Evolutionary conservation across 345 rosid genomes (phyloP), one percentile per base, ranked within the genome.

Genomic region (Linum lewisii): DNA sequence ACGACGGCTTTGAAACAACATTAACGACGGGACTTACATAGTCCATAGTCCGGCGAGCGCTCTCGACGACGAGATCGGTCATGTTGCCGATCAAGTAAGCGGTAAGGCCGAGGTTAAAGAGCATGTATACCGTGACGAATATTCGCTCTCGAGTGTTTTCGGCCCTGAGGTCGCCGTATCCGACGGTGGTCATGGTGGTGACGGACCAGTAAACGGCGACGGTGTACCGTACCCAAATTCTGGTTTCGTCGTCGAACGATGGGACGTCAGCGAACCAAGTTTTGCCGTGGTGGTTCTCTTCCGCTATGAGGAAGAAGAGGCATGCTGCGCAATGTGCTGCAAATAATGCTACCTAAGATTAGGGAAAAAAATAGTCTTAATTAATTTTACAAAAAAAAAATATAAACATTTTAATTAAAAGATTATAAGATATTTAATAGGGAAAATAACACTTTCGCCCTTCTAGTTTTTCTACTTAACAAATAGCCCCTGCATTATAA

Each of bases 161-260:
- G 9, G 96, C 98, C 44, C 86, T 96, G 13, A 92, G 84, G 64
- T 92, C 98, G 6, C 98, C 98, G 59, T 92, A 92, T 16, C 98
- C 98, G 6, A 92, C 96, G 1, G 98, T 92, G 54, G 86, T 86
- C 98, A 92, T 88, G 75, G 98, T 92, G 62, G 98, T 92, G 65
- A 83, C 71, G 38, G 98, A 88, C 98, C 98, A 92, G 51, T 92
- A 92, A 42, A 92, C 52, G 13, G 98, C 84, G 4, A 85, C 78
- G 56, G 88, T 82, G 55, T 92, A 92, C 24, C 86, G 64, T 29
- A 83, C 77, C 82, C 87, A 74, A 7, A 86, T 81, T 59, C 81
- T 81, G 25, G 86, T 81, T 19, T 92, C 84, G 65, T 79, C 73
- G 76, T 79, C 82, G 66, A 85, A 81, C 0, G 96, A 95, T 7